These are phyloP conservation scores for Paramecium tetraurelia DNA, from an alignment of 73 alveolate species.

Conservation along the genomic window DNA sequence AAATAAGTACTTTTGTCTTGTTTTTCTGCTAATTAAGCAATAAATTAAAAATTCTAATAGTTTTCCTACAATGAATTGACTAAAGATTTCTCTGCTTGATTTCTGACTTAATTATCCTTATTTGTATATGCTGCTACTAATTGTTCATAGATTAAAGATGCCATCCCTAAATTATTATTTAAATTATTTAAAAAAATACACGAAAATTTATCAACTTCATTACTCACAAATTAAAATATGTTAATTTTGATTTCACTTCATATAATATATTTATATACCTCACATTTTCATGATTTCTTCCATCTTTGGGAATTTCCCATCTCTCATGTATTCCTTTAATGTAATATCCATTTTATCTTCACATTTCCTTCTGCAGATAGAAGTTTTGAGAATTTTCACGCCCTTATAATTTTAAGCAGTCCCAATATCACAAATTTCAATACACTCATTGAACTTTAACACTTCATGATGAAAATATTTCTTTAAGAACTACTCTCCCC, in stretches of 20 bases:
- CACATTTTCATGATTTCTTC: neutral
- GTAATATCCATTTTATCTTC: neutral
- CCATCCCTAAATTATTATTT: neutral
- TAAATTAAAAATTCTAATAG: neutral
- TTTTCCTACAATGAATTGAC: neutral
- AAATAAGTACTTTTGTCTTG: neutral
- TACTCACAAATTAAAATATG: neutral
- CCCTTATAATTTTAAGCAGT: neutral
- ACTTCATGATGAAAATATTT: neutral
- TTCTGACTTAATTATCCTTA: neutral
- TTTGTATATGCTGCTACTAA: slow-evolving; percentile 18
- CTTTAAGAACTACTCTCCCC: neutral
- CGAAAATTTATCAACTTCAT: neutral
- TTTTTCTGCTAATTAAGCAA: slow-evolving; percentile 4
- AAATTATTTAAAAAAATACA: slow-evolving; percentile 3
- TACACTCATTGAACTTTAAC: neutral
- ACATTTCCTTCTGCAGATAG: neutral
- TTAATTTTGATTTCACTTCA: neutral
- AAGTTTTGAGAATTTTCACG: neutral
- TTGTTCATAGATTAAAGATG: neutral
- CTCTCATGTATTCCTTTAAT: neutral
- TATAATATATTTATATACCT: neutral
- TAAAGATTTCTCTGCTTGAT: neutral
- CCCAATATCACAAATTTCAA: neutral
- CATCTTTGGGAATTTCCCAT: neutral